Conservation (phyloP, 2,329 filamentous ascomycete species). For the Mariannaea sp. region DNA sequence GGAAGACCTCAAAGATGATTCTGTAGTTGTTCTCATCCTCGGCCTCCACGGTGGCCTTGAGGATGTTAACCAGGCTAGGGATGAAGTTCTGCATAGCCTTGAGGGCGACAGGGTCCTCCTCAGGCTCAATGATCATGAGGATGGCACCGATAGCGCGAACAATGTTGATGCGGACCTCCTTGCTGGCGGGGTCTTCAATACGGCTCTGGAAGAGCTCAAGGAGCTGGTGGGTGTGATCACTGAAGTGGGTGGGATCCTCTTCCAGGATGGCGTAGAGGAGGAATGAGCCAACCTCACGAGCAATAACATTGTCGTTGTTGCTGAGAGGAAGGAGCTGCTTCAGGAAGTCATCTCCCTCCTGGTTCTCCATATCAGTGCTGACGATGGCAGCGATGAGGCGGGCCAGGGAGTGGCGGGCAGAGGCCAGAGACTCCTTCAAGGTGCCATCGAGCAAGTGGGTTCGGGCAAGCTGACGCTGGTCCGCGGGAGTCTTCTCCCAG, state of each 20-base stretch:
- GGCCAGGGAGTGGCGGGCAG: slow-evolving; percentile 84
- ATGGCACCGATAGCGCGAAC: slow-evolving; percentile 88
- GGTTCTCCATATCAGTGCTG: slow-evolving; percentile 72
- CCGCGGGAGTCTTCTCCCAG: slow-evolving; percentile 74
- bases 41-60: slow-evolving; percentile 80
- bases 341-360: slow-evolving; percentile 84
- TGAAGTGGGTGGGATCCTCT: slow-evolving; percentile 82
- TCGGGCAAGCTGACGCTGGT: slow-evolving; percentile 80
- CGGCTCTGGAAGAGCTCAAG: slow-evolving; percentile 84
- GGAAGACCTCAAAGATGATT: slow-evolving; percentile 95
- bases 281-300: slow-evolving; percentile 90
- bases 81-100: slow-evolving; percentile 78
- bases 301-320: slow-evolving; percentile 72
- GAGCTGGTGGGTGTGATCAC: slow-evolving; percentile 77
- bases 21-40: slow-evolving; percentile 86
- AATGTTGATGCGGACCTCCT: slow-evolving; percentile 93
- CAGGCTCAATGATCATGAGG: slow-evolving; percentile 84
- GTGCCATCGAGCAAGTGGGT: slow-evolving; percentile 83
- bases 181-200: slow-evolving; percentile 87
- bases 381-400: slow-evolving; percentile 88
- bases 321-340: slow-evolving; percentile 79
- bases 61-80: slow-evolving; percentile 84
- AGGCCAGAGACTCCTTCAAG: slow-evolving; percentile 75
- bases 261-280: slow-evolving; percentile 93
- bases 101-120: slow-evolving; percentile 78